Evolutionary conservation across 108 stramenopile species (phyloP), one percentile per base, ranked within the genome.

Genomic region (Skeletonema costatum): DNA sequence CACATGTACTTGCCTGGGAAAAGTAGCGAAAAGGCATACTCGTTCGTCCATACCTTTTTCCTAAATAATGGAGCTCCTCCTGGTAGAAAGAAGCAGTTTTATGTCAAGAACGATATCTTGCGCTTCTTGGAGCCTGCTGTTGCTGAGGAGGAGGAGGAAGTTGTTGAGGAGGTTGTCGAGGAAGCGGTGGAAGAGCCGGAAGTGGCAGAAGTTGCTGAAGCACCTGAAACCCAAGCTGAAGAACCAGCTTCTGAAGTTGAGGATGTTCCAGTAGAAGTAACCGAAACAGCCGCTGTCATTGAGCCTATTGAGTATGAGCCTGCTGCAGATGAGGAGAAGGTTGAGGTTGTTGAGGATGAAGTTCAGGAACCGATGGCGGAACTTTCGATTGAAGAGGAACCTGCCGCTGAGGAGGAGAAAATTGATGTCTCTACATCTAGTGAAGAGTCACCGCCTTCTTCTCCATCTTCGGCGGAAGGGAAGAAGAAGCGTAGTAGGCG

Each of bases 1-100:
- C 83, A 88, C 64, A 87, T 82, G 75, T 64, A 59, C 41, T 35
- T 81, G 17, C 70, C 77, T 8, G 71, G 38, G 25, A 71, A 53
- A 16, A 46, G 50, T 35, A 4, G 3, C 11, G 8, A 38, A 53
- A 73, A 73, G 19, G 51, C 82, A 14, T 82, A 82, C 65, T 72
- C 74, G 14, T 95, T 95, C 59, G 88, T 90, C 50, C 93, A 95
- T 42, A 92, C 93, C 17, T 92, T 95, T 68, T 90, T 95, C 63
- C 70, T 95, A 39, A 80, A 77, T 53, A 73, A 75, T 74, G 71
- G 46, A 3, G 62, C 74, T 14, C 58, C 71, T 21, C 56, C 68
- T 35, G 86, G 86, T 29, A 88, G 76, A 73, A 90, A 86, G 76
- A 87, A 80, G 61, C 77, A 83, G 42, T 93, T 73, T 72, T 90